Base-by-base conservation (phyloP, 176 grass and related monocot species). In the Melocanna baccifera region DNA sequence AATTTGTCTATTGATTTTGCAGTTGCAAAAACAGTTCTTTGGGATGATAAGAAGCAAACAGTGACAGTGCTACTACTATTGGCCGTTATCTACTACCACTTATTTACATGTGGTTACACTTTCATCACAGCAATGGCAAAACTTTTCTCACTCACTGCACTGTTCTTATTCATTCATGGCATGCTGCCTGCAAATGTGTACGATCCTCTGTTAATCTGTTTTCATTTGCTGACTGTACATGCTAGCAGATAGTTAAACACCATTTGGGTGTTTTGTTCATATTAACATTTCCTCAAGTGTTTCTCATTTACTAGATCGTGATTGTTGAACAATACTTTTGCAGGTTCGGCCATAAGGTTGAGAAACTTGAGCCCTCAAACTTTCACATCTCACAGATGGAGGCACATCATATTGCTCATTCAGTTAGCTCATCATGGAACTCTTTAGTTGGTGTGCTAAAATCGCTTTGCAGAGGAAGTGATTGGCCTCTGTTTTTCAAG, bases 391-490 rank as follows among this genome's bases (percentile, higher is more conserved):
- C 96, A 87, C 80, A 91, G 76, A 79, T 73, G 47, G 87, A 99
- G 59, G 93, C 86, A 2, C 88, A 90, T 81, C 73, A 58, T 42
- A 77, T 94, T 68, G 91, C 87, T 56, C 86, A 53, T 89, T 96
- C 91, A 13, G 45, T 83, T 65, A 85, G 59, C 75, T 91, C 90
- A 43, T 76, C 86, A 32, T 99, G 93, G 96, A 99, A 99, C 75
- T 90, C 88, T 89, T 84, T 81, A 82, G 88, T 92, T 81, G 71
- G 86, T 15, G 23, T 89, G 34, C 85, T 99, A 85, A 90, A 89
- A 88, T 99, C 93, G 61, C 86, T 99, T 77, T 99, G 93, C 78
- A 96, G 88, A 89, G 96, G 96, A 87, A 93, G 94, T 77, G 96
- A 99, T 83, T 96, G 93, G 93, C 39, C 81, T 32, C 86, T 94